A percentile compares a stretch with the other conserved stretches of the same genome.
These are phyloP conservation scores for Fomitiporia mediterranea DNA, from an alignment of 1,284 basidiomycete genomes.

Conservation along the genomic window DNA sequence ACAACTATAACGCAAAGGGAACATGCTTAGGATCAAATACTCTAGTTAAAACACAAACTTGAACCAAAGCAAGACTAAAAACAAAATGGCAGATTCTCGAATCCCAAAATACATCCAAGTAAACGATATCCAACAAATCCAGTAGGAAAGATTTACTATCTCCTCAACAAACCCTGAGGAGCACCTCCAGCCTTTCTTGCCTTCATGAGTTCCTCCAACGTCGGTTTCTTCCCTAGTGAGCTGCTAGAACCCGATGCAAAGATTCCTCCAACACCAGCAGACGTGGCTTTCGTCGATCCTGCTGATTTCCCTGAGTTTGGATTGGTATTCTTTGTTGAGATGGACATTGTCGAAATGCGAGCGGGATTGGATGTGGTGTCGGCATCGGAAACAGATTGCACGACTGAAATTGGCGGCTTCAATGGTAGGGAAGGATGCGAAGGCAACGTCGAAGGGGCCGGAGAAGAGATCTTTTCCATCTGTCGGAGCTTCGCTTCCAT, in stretches of 20 bases:
- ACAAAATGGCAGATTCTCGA: no score
- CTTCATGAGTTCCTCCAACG: constrained; percentile 20
- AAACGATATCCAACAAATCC: no score
- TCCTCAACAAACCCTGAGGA: constrained; percentile 8
- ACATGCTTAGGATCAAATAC: no score
- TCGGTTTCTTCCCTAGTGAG: constrained; percentile 19
- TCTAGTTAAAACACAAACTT: no score
- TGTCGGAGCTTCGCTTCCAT: constrained; percentile 92
- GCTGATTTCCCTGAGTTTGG: background rate
- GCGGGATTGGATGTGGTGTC: background rate
- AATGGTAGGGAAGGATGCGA: constrained; percentile 49
- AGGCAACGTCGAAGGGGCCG: constrained; percentile 25
- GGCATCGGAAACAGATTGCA: constrained; percentile 1
- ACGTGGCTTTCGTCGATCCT: background rate
- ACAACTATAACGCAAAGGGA: no score
- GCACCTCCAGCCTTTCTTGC: constrained; percentile 6
- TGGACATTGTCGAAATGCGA: no score
- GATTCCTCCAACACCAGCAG: constrained; percentile 2
- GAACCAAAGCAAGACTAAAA: no score
- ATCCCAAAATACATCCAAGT: background rate
- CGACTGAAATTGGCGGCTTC: constrained; percentile 36
- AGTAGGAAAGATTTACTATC: no score
- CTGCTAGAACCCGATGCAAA: constrained; percentile 12
- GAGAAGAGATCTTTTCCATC: constrained; percentile 47
- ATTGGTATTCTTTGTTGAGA: background rate